Evolutionary conservation across 768 basidiomycete species (phyloP).

Genomic region (Dictyophora rubrovolvata): DNA sequence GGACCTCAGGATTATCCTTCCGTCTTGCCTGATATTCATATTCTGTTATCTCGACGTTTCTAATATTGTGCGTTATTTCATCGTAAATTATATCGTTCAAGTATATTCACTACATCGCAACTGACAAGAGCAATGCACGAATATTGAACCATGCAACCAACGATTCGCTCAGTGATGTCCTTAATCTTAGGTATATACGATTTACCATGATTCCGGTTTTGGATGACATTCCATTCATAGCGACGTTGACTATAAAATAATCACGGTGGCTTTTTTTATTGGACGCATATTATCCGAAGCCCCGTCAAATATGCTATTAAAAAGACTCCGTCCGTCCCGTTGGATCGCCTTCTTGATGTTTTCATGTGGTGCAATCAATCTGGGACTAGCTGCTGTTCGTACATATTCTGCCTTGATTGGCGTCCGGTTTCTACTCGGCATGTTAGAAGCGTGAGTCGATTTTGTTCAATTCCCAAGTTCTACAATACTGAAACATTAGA

Average conservation of each 20-base stretch:
- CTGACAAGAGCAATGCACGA: conserved; percentile 22
- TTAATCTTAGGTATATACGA: conserved; percentile 14
- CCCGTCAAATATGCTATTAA: conserved; percentile 30
- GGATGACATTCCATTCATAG: too few species aligned
- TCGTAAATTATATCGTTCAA: conserved; percentile 12
- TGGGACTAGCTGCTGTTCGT: conserved; percentile 27
- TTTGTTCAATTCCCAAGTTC: too few species aligned
- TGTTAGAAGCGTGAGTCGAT: conserved; percentile 28
- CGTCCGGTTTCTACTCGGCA: conserved; percentile 33
- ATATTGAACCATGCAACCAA: conserved; percentile 24
- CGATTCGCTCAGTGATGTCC: conserved; percentile 20
- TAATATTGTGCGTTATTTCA: too few species aligned
- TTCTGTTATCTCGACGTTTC: too few species aligned
- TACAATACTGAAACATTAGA: background rate
- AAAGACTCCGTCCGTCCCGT: conserved; percentile 24
- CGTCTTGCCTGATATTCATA: too few species aligned
- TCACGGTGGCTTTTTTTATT: conserved; percentile 28
- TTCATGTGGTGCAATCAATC: conserved; percentile 28
- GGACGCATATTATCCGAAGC: conserved; percentile 31
- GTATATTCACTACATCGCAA: conserved; percentile 9
- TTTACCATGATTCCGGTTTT: too few species aligned
- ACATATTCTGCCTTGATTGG: conserved; percentile 28
- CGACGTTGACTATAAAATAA: conserved; percentile 23
- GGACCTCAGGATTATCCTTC: too few species aligned
- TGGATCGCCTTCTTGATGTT: conserved; percentile 32